Percentiles rank a stretch among this genome's conserved stretches.
phyloP scores from a whole-genome alignment of 768 basidiomycete genomes.

The Symmetrospora coprosmae region DNA sequence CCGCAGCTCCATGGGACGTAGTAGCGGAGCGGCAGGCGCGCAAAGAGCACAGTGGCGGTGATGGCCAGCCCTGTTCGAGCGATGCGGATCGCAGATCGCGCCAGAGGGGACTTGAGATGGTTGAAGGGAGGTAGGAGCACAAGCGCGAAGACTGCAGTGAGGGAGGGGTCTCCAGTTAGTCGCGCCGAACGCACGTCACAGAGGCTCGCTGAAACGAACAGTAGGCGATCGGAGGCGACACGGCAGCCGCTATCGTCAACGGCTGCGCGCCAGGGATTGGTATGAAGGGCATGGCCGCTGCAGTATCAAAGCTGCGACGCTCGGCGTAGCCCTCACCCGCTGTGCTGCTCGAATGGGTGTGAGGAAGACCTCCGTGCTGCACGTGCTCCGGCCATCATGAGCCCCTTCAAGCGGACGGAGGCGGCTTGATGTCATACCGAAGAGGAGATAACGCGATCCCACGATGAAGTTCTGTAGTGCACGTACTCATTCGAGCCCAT shows the following conservation, averaged over 20 bases:
- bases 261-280: slow-evolving; percentile 13
- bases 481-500: too few relatives aligned
- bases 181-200: too few relatives aligned
- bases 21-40: slow-evolving; percentile 5
- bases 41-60: neutral
- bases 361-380: too few relatives aligned
- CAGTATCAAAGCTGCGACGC: too few relatives aligned
- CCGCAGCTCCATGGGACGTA: slow-evolving; percentile 12
- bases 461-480: too few relatives aligned
- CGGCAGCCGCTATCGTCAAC: slow-evolving; percentile 1
- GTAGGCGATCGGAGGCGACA: slow-evolving; percentile 11
- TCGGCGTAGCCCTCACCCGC: too few relatives aligned
- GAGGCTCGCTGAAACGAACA: neutral
- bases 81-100: neutral
- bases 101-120: neutral
- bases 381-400: too few relatives aligned
- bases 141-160: slow-evolving; percentile 5
- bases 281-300: slow-evolving; percentile 13
- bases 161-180: neutral
- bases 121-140: slow-evolving; percentile 13
- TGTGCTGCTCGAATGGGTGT: too few relatives aligned
- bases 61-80: neutral
- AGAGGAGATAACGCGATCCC: too few relatives aligned
- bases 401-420: too few relatives aligned
- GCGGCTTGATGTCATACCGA: too few relatives aligned